Evolutionary conservation across 2,329 filamentous ascomycete genomes (phyloP).

Genomic region (Rasamsonia emersonii): DNA sequence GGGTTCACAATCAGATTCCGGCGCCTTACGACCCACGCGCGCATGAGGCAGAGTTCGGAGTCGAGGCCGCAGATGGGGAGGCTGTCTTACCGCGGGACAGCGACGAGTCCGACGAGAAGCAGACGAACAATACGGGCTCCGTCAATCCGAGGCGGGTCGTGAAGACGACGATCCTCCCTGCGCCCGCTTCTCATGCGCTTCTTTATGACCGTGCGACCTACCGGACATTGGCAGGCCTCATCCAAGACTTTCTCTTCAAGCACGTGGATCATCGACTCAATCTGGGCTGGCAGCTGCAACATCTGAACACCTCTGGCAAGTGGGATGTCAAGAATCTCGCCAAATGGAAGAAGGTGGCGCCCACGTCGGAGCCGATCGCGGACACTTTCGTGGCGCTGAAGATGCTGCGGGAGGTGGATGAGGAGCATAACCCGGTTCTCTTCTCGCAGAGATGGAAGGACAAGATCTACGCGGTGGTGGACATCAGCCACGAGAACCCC

Average conservation of each 20-base stretch:
- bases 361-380: slow-evolving; percentile 70
- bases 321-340: slow-evolving; percentile 96
- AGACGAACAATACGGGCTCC: slow-evolving; percentile 30
- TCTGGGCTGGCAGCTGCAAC: slow-evolving; percentile 83
- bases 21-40: slow-evolving; percentile 11
- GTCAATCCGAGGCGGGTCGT: slow-evolving; percentile 47
- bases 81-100: neutral
- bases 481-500: slow-evolving; percentile 84
- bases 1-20: slow-evolving; percentile 16
- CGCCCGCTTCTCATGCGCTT: slow-evolving; percentile 73
- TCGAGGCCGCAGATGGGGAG: slow-evolving; percentile 10
- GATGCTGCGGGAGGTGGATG: slow-evolving; percentile 82
- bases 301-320: slow-evolving; percentile 81
- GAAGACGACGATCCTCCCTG: slow-evolving; percentile 61
- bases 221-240: slow-evolving; percentile 67
- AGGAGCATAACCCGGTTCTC: slow-evolving; percentile 63
- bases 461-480: slow-evolving; percentile 67
- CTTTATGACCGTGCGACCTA: slow-evolving; percentile 71
- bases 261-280: slow-evolving; percentile 70
- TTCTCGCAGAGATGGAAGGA: slow-evolving; percentile 62
- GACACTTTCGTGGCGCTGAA: slow-evolving; percentile 83
- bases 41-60: slow-evolving; percentile 20
- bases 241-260: slow-evolving; percentile 70
- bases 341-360: slow-evolving; percentile 76
- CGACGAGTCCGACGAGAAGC: slow-evolving; percentile 13